These are phyloP conservation scores for Heliophila coronopifolia DNA, from an alignment of 441 rosid genomes.

Conservation along the genomic window DNA sequence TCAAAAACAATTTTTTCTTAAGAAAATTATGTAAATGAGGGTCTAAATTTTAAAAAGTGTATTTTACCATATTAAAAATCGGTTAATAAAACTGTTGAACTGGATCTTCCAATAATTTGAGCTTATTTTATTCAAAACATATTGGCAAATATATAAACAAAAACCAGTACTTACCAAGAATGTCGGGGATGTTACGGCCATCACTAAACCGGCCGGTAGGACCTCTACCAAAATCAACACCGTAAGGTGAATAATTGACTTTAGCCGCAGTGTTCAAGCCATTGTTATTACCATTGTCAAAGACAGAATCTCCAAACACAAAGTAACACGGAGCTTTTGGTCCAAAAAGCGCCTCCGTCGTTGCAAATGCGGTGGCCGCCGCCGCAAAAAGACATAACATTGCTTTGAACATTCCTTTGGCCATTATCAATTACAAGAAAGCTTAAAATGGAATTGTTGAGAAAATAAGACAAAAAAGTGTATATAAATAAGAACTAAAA, in stretches of 20 bases:
- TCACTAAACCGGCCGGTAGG: conserved; percentile 43
- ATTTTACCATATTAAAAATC: no score
- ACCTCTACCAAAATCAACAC: conserved; percentile 38
- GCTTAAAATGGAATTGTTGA: not conserved
- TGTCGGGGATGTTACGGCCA: conserved; percentile 39
- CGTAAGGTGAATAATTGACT: conserved; percentile 40
- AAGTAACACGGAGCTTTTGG: conserved; percentile 41
- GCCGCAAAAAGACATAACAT: conserved; percentile 6
- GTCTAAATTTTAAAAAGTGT: no score
- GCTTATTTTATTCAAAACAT: not conserved
- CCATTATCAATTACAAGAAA: conserved; percentile 6
- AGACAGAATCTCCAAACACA: conserved; percentile 40
- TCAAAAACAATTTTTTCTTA: no score
- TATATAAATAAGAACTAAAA: not conserved
- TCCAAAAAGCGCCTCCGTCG: conserved; percentile 4
- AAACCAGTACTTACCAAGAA: conserved; percentile 28
- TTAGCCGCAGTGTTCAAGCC: conserved; percentile 29
- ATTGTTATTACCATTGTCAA: conserved; percentile 48
- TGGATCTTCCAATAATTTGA: no score
- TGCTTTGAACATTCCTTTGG: conserved; percentile 2
- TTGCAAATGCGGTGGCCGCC: conserved; percentile 3
- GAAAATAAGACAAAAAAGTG: conserved; percentile 3
- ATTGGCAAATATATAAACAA: not conserved
- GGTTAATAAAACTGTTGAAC: no score
- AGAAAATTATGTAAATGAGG: no score